Evolutionary conservation across 331 rosid species (phyloP), one percentile per base, ranked within the genome.

Genomic region (Cydonia oblonga): DNA sequence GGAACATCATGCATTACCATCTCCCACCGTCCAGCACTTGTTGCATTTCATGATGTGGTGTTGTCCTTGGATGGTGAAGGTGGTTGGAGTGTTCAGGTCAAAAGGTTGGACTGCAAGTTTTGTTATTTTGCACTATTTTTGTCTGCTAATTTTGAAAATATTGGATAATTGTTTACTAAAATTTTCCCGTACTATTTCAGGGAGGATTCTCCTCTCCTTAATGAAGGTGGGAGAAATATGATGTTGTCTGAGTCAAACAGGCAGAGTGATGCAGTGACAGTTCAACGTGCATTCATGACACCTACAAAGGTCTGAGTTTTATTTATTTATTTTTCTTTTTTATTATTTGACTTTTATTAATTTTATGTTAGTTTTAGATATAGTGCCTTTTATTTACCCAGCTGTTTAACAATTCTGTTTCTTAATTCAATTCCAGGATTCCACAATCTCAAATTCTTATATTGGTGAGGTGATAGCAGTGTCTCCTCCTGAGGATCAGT

Each of bases 1-100:
- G 98, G 98, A 83, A 95, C 98, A 38, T 91, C 98, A 24, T 95
- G 98, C 93, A 95, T 95, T 75, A 95, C 98, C 68, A 95, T 95
- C 82, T 95, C 98, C 5, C 98, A 95, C 79, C 96, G 97, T 77
- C 98, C 98, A 33, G 97, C 98, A 18, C 83, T 95, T 66, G 98
- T 89, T 79, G 98, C 98, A 76, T 95, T 95, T 77, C 98, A 95
- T 72, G 97, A 95, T 68, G 89, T 95, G 68, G 97, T 95, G 46
- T 74, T 95, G 69, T 95, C 98, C 73, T 86, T 95, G 86, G 96
- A 95, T 75, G 98, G 98, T 78, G 98, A 95, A 79, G 98, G 98
- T 74, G 96, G 98, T 66, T 95, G 98, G 98, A 89, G 88, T 65
- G 98, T 95, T 83, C 86, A 86, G 75, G 70, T 80, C 75, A 86